Evolutionary conservation across 768 basidiomycete genomes (phyloP), one percentile per base, ranked within the genome.

Genomic region (Boletales sp.): DNA sequence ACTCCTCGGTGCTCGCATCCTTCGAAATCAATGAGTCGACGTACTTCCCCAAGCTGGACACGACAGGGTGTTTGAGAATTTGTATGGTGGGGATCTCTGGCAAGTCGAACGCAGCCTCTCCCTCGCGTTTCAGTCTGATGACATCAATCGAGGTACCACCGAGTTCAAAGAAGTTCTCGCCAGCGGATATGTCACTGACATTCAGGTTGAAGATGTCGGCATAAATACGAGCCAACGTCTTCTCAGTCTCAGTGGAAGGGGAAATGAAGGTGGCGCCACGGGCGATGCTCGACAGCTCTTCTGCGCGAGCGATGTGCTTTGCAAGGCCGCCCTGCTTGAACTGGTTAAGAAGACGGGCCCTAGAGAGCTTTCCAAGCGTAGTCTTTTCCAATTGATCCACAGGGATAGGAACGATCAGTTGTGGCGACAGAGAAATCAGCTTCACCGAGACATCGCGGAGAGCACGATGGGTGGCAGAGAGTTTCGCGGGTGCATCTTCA

Each of bases 301-400:
- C 61, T 11, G 70, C 59, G 11, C 60, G 64, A 4, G 53, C 53
- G 19, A 69, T 56, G 43, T 70, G 64, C 50, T 57, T 50, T 4
- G 63, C 54, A 43, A 67, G 69, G 12, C 60, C 63, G 2, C 74
- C 74, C 36, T 68, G 58, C 39, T 68, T 62, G 54, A 73, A 72
- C 3, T 66, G 63, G 27, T 60, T 63, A 12, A 67, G 47, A 14
- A 76, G 68, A 42, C 65, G 62, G n/a, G 73, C 63, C 11, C 68
- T 65, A 4, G 73, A 75, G n/a, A 76, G 65, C 46, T 76, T 76
- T n/a, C 74, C 74, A 4, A 76, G 65, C 0, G 74, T 71, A 0
- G 74, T 74, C 56, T 71, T 74, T 47, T 71, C 69, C 60, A 74
- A 72, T 17, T 61, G 61, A 17, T 62, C 57, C 2, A 57, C 50